Base-by-base conservation (phyloP, 1,139 yeast species). In the Suhomyces ambrosiae region DNA sequence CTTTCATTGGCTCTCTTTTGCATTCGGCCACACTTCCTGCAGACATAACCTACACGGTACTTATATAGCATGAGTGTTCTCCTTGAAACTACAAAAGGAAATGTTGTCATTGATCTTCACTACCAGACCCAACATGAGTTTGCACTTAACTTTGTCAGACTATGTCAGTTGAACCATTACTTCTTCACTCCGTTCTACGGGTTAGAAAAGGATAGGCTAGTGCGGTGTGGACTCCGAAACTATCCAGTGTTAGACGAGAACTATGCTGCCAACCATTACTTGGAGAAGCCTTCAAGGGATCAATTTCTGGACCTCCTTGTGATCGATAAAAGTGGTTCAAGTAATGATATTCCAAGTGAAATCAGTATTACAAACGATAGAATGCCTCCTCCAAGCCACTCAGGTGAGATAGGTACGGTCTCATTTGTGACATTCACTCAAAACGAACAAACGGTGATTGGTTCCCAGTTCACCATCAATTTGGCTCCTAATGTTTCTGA, bases 61-160 rank as follows among this genome's bases (percentile, higher is more conserved):
- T 27, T 33, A 25, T 33, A 24, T 12, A 11, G 18, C 21, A 80
- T 80, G 85, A 78, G 85, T 50, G 80, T 80, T 3, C 50, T 80
- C 23, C 37, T 80, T 9, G 86, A 80, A 49, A 80, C 86, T 0
- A 71, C 79, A 2, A 56, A 53, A 25, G 84, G 82, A 41, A 59
- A 55, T 45, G 33, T 82, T 11, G 82, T 79, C 9, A 54, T 81
- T n/a, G 88, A 82, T 48, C 53, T 81, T 18, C 52, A 58, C 30
- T 44, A 50, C 4, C 56, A 68, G 8, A 50, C 56, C 3, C 64
- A 70, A 3, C 74, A 74, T 1, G 47, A 49, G 17, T 68, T 71
- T 28, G 59, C 74, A 29, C 56, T 56, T 36, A 77, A 77, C 48
- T 81, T 82, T 50, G 44, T 82, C 31, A 74, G 79, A 46, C 64